Base-by-base conservation (phyloP, 225 moss, liverwort and hornwort genomes). In the Takakia lepidozioides region DNA sequence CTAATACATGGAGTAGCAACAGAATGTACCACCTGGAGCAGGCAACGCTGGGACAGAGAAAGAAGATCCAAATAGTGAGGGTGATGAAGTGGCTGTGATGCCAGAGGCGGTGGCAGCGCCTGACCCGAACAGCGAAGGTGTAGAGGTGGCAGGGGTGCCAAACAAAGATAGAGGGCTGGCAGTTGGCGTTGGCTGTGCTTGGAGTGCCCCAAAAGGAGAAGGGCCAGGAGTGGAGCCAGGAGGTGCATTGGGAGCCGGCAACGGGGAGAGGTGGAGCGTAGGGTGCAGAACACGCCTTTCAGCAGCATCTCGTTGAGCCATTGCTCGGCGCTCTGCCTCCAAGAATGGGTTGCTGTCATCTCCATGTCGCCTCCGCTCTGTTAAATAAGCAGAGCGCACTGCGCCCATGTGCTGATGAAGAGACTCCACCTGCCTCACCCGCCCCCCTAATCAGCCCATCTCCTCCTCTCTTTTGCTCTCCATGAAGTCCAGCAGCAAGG, bases 271-370 rank as follows among this genome's bases (percentile, higher is more conserved):
- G 59, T 90, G 69, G 37, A 98, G 63, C 14, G 87, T 90, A 35
- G 95, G 95, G 55, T 98, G 95, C 19, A 98, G 62, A 34, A 79
- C 75, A 26, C 95, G 79, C 67, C 81, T 98, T 2, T 80, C 95
- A 48, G 95, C 95, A 52, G 87, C 77, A 63, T 98, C 95, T 55
- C 77, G 82, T 63, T 98, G 90, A 18, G 91, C 80, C 56, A 74
- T 78, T 74, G 87, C 95, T 45, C 95, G 85, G 43, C 91, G 87
- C 52, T 98, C 95, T 58, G 95, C 95, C 60, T 98, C 95, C 19
- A 98, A 72, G 65, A 98, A 98, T 14, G 87, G 95, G 72, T 98
- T 70, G 34, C 85, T 81, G 32, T 98, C 95, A 56, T 98, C 95
- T 24, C 95, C 95, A 57, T 85, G 74, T 27, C 90, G 84, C 38